These are phyloP conservation scores for Ceratocystis smalleyi DNA, from an alignment of 2,329 filamentous ascomycete genomes.

Conservation along the genomic window DNA sequence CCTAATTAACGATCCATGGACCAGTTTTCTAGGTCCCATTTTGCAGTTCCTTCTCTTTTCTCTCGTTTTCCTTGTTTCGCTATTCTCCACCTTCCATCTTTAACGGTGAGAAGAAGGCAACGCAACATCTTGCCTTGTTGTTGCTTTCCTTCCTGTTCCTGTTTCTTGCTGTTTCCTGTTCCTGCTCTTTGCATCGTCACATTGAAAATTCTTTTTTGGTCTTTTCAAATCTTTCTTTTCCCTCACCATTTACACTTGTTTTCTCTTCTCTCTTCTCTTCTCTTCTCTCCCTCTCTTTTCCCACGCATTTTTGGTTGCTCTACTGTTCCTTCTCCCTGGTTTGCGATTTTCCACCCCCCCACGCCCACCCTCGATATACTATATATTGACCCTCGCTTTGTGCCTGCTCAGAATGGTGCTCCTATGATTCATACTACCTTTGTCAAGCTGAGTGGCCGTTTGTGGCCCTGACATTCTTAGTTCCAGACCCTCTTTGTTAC, in stretches of 20 bases:
- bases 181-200: neutral
- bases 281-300: neutral
- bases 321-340: neutral
- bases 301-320: neutral
- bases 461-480: conserved; percentile 7
- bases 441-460: conserved; percentile 4
- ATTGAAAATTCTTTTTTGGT: neutral
- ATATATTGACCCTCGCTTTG: neutral
- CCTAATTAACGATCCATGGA: neutral
- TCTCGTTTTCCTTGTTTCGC: neutral
- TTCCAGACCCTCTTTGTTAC: neutral
- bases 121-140: neutral
- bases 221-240: neutral
- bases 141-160: neutral
- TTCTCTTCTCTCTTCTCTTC: neutral
- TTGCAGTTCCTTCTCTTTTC: neutral
- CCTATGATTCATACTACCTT: neutral
- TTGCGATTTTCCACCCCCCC: neutral
- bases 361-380: neutral
- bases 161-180: neutral
- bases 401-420: conserved; percentile 3
- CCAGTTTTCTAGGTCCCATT: neutral
- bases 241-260: neutral
- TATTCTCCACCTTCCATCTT: neutral
- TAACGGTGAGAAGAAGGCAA: neutral